Evolutionary conservation across 2,329 filamentous ascomycete species (phyloP).

Genomic region (Penicillium verrucosum): DNA sequence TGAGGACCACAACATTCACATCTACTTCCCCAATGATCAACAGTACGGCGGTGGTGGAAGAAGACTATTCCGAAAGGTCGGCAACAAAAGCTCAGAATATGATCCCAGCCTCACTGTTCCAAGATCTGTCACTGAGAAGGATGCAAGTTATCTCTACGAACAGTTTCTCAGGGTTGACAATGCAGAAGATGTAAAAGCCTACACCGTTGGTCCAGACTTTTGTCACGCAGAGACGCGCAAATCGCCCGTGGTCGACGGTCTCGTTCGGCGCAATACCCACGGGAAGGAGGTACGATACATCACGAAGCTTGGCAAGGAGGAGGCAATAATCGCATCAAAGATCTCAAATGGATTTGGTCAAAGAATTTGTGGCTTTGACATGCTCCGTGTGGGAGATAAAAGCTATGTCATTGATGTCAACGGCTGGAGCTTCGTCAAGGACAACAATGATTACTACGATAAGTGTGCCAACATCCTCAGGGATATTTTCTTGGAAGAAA

Average conservation of each 20-base stretch:
- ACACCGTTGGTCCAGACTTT: constrained; percentile 88
- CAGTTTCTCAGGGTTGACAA: constrained; percentile 97
- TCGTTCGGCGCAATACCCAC: constrained; percentile 93
- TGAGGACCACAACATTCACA: constrained; percentile 97
- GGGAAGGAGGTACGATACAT: constrained; percentile 97
- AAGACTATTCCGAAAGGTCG: constrained; percentile 92
- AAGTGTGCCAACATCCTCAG: constrained; percentile 81
- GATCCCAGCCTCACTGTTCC: constrained; percentile 73
- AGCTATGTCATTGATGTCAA: constrained; percentile 99
- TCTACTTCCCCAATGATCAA: constrained; percentile 77
- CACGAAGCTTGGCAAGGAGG: constrained; percentile 74
- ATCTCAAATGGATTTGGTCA: constrained; percentile 93
- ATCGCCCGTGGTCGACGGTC: constrained; percentile 92
- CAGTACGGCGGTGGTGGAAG: constrained; percentile 83
- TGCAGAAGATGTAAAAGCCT: constrained; percentile 96
- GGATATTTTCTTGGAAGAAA: constrained; percentile 83
- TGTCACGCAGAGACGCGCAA: constrained; percentile 97
- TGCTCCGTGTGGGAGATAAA: constrained; percentile 80
- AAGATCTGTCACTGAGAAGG: constrained; percentile 74
- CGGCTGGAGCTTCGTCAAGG: constrained; percentile 99
- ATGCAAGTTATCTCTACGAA: constrained; percentile 90
- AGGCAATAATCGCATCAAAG: constrained; percentile 80
- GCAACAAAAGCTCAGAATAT: constrained; percentile 98
- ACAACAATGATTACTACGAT: constrained; percentile 98
- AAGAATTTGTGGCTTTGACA: constrained; percentile 90